Base-by-base conservation (phyloP, 805 yeast genomes). In the Barnettozyma sp. region DNA sequence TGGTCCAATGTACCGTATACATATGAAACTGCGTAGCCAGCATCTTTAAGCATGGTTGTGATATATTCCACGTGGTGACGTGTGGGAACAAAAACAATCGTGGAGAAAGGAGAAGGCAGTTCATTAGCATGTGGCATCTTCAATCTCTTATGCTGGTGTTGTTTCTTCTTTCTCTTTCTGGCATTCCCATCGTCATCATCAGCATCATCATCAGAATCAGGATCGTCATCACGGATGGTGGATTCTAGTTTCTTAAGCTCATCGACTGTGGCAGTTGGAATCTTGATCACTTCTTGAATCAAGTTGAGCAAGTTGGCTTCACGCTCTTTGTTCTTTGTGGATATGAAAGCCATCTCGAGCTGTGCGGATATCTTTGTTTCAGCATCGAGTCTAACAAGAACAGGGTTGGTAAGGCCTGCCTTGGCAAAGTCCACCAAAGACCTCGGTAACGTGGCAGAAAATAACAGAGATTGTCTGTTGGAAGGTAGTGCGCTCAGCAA, bases 11-110 rank as follows among this genome's bases (percentile, higher is more conserved):
- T 73, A 59, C 99, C 97, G 55, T 92, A 92, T 44, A 90, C 84
- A 52, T 79, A 87, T 2, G 98, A 82, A 1, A 76, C 82, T 6
- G 92, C 78, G 58, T 82, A 92, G 2, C 97, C 97, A 24, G 83
- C 77, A 21, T 76, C 76, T 49, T 71, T 76, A 40, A 92, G 64
- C 40, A 92, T 56, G 3, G 66, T 66, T 4, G 90, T 68, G 34
- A 92, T 69, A 55, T 86, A 94, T 61, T 92, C 99, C 16, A 92
- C 98, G 60, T 92, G 98, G 62, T 92, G 98, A 62, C 87, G 82
- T 0, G 99, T 92, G 31, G 97, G 98, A 7, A 86, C 97, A 50
- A 92, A 92, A 3, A 92, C 72, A 47, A 92, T 87, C 2, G 98
- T 92, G 4, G 97, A 85, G 43, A 74, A 66, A 40, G 78, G 78